Evolutionary conservation across 2,329 filamentous ascomycete species (phyloP), one percentile per base, ranked within the genome.

Genomic region (Aspergillus sp.): DNA sequence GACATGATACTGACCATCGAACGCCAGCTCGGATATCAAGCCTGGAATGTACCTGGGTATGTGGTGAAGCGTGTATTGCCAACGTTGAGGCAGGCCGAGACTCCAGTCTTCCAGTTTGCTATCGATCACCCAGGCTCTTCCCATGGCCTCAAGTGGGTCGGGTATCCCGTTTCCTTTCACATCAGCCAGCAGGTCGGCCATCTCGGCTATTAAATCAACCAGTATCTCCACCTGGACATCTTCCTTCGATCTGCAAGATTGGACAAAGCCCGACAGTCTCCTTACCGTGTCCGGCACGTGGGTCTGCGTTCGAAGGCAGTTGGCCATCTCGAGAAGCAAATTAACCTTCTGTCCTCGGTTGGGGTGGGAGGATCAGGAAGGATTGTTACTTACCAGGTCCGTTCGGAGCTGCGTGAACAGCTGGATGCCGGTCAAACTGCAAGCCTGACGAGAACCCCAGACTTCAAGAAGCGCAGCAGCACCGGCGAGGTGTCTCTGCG

Each of bases 341-440:
- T 41, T 30, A 16, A 2, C 13, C 30, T 5, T 3, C 2, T 26
- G 35, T 14, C 14, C 11, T 19, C 7, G 38, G 17, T 17, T 8
- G 17, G 4, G 16, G 1, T 11, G 26, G 26, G 10, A 19, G 9
- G 8, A 22, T 17, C 2, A 26, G 14, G 5, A 20, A 2, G 6
- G 9, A 26, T 19, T 5, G 14, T 16, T 17, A 30, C 46, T 40
- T 33, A 53, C 51, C 10, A 53, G 33, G 6, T 53, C 46, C 1
- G 47, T 49, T 36, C 51, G 46, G 6, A 53, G 51, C 9, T 53
- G 51, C 11, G 51, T 53, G 32, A 53, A 53, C 14, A 53, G 47
- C 24, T 49, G 47, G 20, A 53, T 45, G 4, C 51, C 51, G 1
- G 40, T 30, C 14, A 41, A 14, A 30, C 45, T 45, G n/a, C 41